These are phyloP conservation scores for Ramalina peruviana DNA, from an alignment of 495 filamentous ascomycete species.

Conservation along the genomic window DNA sequence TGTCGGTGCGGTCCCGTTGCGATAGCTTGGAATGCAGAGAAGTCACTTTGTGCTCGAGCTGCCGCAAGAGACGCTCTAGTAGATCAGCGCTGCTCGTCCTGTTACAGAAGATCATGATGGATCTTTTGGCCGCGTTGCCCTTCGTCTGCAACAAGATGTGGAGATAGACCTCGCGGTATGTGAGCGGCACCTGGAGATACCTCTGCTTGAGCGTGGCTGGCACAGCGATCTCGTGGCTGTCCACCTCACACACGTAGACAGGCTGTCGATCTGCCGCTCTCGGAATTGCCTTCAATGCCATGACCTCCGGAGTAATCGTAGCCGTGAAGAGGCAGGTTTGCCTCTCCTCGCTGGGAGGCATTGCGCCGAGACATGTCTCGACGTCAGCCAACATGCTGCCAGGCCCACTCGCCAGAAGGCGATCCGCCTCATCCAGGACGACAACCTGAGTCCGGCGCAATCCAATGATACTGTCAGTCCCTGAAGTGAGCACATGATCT, in stretches of 20 bases:
- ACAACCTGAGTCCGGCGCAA: slow-evolving; percentile 67
- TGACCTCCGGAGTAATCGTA: slow-evolving; percentile 86
- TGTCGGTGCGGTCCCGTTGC: slow-evolving; percentile 69
- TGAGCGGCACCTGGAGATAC: slow-evolving; percentile 76
- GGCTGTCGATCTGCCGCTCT: slow-evolving; percentile 50
- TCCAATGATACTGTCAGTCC: slow-evolving; percentile 74
- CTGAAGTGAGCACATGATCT: slow-evolving; percentile 83
- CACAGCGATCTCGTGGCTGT: slow-evolving; percentile 49
- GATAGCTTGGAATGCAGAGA: slow-evolving; percentile 75
- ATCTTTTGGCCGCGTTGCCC: slow-evolving; percentile 49
- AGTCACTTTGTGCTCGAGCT: slow-evolving; percentile 80
- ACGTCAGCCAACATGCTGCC: slow-evolving; percentile 91
- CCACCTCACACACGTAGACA: slow-evolving; percentile 81
- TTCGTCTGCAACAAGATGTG: slow-evolving; percentile 78
- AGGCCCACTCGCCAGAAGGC: slow-evolving; percentile 58
- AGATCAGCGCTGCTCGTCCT: slow-evolving; percentile 76
- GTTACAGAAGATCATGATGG: slow-evolving; percentile 89
- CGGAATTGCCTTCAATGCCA: slow-evolving; percentile 62
- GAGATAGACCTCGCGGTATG: slow-evolving; percentile 84
- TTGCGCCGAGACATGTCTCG: slow-evolving; percentile 65
- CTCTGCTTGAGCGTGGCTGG: slow-evolving; percentile 69
- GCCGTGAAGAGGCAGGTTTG: slow-evolving; percentile 96
- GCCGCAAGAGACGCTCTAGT: slow-evolving; percentile 69
- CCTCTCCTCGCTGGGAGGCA: slow-evolving; percentile 57
- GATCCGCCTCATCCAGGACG: slow-evolving; percentile 92